Evolutionary conservation across 768 basidiomycete genomes (phyloP).

Genomic region (Tulasnella calospora): DNA sequence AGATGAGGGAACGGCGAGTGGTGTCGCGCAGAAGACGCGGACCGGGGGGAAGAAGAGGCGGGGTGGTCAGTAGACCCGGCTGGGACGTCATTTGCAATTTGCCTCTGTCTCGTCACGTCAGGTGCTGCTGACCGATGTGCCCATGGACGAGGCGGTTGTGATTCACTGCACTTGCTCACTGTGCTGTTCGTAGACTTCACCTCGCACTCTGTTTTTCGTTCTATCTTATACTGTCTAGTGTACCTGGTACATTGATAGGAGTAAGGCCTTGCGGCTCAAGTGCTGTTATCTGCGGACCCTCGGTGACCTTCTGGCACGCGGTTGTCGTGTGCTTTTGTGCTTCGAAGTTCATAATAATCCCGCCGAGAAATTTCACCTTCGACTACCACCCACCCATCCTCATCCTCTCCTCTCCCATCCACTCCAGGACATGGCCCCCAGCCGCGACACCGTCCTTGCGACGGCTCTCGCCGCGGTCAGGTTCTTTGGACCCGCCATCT

Average conservation of each 20-base stretch:
- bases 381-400: slow-evolving; percentile 2
- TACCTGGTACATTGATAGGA: neutral
- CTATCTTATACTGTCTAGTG: neutral
- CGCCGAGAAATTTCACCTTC: slow-evolving; percentile 17
- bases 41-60: slow-evolving; percentile 5
- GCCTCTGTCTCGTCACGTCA: slow-evolving; percentile 1
- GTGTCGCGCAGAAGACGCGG: neutral
- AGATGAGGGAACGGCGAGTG: neutral
- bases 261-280: slow-evolving; percentile 7
- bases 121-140: neutral
- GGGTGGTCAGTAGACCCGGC: slow-evolving; percentile 5
- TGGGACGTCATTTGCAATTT: neutral
- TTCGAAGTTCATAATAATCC: slow-evolving; percentile 2
- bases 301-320: slow-evolving; percentile 20
- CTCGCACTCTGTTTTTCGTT: neutral
- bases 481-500: slow-evolving; percentile 61
- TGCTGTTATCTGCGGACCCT: slow-evolving; percentile 5
- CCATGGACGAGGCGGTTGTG: neutral
- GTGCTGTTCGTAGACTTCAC: neutral
- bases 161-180: neutral
- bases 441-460: slow-evolving; percentile 8
- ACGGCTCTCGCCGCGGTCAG: slow-evolving; percentile 53
- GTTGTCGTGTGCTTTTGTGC: slow-evolving; percentile 20
- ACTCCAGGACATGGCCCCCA: slow-evolving; percentile 16
- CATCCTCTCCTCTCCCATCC: slow-evolving; percentile 7